Evolutionary conservation across 768 basidiomycete genomes (phyloP).

Genomic region (Hygrocybe coccinea): DNA sequence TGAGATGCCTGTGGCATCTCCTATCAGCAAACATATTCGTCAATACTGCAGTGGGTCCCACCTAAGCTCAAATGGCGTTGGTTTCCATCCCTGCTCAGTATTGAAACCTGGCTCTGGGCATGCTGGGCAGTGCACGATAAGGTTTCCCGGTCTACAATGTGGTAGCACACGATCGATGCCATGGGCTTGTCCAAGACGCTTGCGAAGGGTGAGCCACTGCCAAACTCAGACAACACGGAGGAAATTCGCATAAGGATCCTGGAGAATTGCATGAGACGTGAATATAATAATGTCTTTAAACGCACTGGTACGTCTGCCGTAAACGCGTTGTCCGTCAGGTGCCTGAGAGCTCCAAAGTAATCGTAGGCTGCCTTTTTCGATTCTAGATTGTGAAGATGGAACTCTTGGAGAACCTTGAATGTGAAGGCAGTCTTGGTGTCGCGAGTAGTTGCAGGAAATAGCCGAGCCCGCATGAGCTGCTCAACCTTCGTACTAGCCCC

Average conservation of each 20-base stretch:
- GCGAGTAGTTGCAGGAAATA: constrained; percentile 19
- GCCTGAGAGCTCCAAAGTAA: constrained; percentile 15
- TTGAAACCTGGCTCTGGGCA: constrained; percentile 9
- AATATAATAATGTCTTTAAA: not conserved
- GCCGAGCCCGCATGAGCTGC: constrained; percentile 16
- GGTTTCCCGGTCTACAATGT: constrained; percentile 3
- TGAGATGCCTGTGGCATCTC: constrained; percentile 13
- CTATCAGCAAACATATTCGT: not conserved
- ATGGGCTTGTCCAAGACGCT: constrained; percentile 13
- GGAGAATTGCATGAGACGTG: not conserved
- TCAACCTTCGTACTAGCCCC: constrained; percentile 8
- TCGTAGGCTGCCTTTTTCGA: constrained; percentile 13
- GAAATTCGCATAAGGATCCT: constrained; percentile 12
- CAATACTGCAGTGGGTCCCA: not conserved
- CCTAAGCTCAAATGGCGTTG: not conserved
- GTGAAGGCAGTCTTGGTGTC: constrained; percentile 18
- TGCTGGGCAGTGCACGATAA: constrained; percentile 11
- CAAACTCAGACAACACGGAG: constrained; percentile 7
- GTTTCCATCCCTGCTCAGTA: not conserved
- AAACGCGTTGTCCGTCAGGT: constrained; percentile 12
- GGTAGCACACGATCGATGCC: constrained; percentile 12
- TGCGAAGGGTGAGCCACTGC: constrained; percentile 5
- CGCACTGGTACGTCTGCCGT: not conserved
- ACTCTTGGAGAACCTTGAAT: constrained; percentile 13
- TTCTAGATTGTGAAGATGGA: constrained; percentile 13